These are phyloP conservation scores for Colletotrichum camelliae DNA, from an alignment of 2,329 filamentous ascomycete species.

Conservation along the genomic window DNA sequence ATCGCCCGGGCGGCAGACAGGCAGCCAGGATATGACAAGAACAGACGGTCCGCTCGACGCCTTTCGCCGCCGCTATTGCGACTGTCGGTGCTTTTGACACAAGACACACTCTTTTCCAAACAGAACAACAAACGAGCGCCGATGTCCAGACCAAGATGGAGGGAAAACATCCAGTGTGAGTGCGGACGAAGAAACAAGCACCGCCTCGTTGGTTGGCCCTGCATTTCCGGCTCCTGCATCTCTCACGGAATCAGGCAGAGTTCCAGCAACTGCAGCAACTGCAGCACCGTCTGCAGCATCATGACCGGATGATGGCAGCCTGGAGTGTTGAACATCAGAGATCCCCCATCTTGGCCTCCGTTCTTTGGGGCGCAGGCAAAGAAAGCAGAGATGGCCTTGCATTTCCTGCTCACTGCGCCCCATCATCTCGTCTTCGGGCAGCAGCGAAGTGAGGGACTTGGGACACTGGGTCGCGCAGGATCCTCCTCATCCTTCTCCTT, in stretches of 20 bases:
- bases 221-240: background rate
- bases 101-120: slow-evolving; percentile 13
- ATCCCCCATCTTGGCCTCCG: background rate
- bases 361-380: background rate
- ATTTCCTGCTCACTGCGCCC: background rate
- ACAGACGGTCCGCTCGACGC: slow-evolving; percentile 14
- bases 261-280: background rate
- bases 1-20: background rate
- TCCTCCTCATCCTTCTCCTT: background rate
- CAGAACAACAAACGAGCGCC: slow-evolving; percentile 17
- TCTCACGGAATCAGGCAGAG: background rate
- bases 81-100: slow-evolving; percentile 13
- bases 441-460: background rate
- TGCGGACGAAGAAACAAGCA: slow-evolving; percentile 15
- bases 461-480: background rate
- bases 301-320: slow-evolving; percentile 7
- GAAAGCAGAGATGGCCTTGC: background rate
- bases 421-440: slow-evolving; percentile 21
- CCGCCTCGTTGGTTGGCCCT: slow-evolving; percentile 12
- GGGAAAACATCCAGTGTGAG: background rate
- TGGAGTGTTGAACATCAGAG: background rate
- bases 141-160: slow-evolving; percentile 9
- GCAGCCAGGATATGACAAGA: background rate
- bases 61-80: slow-evolving; percentile 6
- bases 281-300: background rate